Conservation (phyloP, 345 rosid genomes). For the Carallia pectinifolia region DNA sequence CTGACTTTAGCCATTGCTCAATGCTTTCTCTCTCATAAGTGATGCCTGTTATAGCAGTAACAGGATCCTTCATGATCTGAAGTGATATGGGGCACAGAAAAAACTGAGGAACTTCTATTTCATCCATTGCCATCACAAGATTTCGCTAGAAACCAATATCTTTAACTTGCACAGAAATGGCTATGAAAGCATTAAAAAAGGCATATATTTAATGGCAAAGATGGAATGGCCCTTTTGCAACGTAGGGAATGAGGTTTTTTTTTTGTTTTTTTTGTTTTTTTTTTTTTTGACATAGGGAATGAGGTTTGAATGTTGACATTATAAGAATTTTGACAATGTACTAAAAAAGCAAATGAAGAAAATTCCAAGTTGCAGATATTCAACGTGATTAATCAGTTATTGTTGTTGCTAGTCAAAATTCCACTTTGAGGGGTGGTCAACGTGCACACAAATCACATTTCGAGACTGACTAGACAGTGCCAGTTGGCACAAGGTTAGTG, state of each 20-base stretch:
- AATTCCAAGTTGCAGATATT: no score
- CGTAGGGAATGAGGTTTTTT: not conserved
- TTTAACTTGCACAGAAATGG: no score
- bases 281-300: not conserved
- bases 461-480: no score
- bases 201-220: not conserved
- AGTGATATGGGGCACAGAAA: conserved; percentile 63
- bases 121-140: conserved; percentile 22
- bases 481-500: not conserved
- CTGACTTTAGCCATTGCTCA: conserved; percentile 46
- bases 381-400: no score
- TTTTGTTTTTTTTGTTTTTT: no score
- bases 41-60: conserved; percentile 58
- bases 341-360: no score
- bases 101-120: conserved; percentile 46
- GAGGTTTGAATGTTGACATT: not conserved
- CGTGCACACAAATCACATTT: conserved; percentile 9
- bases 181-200: no score
- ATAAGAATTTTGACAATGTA: no score
- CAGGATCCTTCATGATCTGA: conserved; percentile 60
- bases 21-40: conserved; percentile 61
- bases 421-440: not conserved
- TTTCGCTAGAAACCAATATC: no score
- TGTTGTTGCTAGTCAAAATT: conserved; percentile 6
- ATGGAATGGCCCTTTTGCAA: not conserved